These are phyloP conservation scores for Alternaria novae-zelandiae DNA, from an alignment of 2,329 filamentous ascomycete genomes.

Conservation along the genomic window DNA sequence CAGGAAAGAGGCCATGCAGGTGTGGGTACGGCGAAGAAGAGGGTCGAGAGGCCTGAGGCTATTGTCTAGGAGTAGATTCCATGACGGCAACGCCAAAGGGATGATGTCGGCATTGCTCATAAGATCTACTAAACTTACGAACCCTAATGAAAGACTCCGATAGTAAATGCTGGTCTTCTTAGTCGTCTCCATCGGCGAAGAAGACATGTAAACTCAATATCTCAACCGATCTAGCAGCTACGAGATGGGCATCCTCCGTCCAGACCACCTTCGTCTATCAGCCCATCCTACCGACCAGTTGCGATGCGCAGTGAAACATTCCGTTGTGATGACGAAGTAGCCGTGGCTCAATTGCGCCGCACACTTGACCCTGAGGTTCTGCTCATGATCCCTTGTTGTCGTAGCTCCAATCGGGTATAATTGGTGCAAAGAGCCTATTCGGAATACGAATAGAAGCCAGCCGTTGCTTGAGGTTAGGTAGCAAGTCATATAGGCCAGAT, in stretches of 20 bases:
- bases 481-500: not conserved
- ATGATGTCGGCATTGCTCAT: not conserved
- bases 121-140: not conserved
- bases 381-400: not conserved
- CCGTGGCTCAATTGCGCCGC: not conserved
- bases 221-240: not conserved
- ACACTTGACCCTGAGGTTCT: not conserved
- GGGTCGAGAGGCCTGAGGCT: conserved; percentile 36
- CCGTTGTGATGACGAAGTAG: not conserved
- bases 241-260: not conserved
- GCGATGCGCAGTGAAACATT: not conserved
- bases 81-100: not conserved
- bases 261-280: not conserved
- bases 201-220: not conserved
- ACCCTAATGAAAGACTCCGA: not conserved
- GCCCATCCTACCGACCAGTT: not conserved
- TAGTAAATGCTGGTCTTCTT: not conserved
- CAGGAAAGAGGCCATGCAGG: conserved; percentile 66
- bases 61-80: conserved; percentile 24
- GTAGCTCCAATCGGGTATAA: not conserved
- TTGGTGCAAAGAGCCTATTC: not conserved
- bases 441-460: not conserved
- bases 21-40: conserved; percentile 39
- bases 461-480: not conserved
- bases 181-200: not conserved